phyloP scores from a whole-genome alignment of 1,139 yeast genomes.

The Kluyveromyces marxianus region DNA sequence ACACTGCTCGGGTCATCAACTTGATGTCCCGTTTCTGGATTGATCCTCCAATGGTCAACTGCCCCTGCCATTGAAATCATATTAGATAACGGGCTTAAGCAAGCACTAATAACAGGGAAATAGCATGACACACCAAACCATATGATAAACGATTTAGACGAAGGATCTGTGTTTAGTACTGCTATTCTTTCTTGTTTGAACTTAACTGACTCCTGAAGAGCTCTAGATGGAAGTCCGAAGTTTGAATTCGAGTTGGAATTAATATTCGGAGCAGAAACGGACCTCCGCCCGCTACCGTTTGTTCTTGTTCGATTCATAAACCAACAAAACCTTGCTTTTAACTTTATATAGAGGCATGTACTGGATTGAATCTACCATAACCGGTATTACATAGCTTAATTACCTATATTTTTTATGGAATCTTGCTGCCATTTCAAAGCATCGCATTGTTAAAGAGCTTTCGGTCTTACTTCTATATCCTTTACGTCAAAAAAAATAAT shows the following conservation, averaged over 20 bases:
- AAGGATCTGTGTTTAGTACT: conserved; percentile 24
- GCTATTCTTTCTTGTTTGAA: conserved; percentile 23
- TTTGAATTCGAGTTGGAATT: not conserved
- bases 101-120: conserved; percentile 68
- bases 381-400: no score
- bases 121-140: conserved; percentile 62
- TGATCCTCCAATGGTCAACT: conserved; percentile 60
- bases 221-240: conserved; percentile 1
- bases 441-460: no score
- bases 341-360: no score
- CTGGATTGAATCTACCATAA: no score
- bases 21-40: conserved; percentile 21
- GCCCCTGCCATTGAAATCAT: conserved; percentile 64
- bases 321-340: no score
- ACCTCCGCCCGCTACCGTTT: not conserved
- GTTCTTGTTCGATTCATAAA: not conserved
- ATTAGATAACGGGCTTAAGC: conserved; percentile 71
- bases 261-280: not conserved
- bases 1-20: conserved; percentile 38
- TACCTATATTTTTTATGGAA: no score
- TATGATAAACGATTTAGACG: conserved; percentile 33
- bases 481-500: no score
- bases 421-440: no score
- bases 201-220: conserved; percentile 16
- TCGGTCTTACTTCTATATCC: no score